Base-by-base conservation (phyloP, 2,329 filamentous ascomycete genomes). In the Tolypocladium nubicola region DNA sequence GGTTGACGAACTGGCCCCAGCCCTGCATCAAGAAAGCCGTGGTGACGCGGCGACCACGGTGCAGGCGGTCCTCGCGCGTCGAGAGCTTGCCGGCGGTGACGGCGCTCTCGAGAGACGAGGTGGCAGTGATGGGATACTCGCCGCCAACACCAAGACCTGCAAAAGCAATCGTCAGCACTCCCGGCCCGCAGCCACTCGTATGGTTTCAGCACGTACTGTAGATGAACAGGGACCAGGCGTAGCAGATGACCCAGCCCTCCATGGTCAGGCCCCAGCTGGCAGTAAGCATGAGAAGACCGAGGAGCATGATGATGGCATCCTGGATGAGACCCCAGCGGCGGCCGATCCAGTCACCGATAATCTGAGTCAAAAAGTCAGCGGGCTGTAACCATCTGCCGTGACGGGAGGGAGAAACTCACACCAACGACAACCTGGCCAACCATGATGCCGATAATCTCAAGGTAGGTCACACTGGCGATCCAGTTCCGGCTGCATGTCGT, bases 21-120 rank as follows among this genome's bases (percentile, higher is more conserved):
- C 93, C 93, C 75, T 97, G 93, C 93, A 97, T 97, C 74, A 97
- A 75, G 78, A 97, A 97, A 58, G 93, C 92, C 72, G 88, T 90
- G 63, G 91, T 96, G 70, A 97, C 93, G 73, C 96, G 96, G 68
- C 93, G 89, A 62, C 93, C 93, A 75, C 93, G 90, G 77, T 97
- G 93, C 56, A 97, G 85, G 70, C 93, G 90, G 71, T 97, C 93
- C 56, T 96, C 90, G 61, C 87, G 87, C 58, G 91, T 96, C 8
- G 93, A 97, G 56, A 96, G 76, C 71, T 87, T 92, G 61, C 93
- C 92, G 41, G 90, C 76, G n/a, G 89, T 85, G 52, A 92, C 87
- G 19, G 90, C 88, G 67, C 92, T 90, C 72, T 96, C 91, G 85
- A 97, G 96, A 59, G 91, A 92, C 10, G 90, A 91, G 14, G 93